Evolutionary conservation across 305 asterid genomes (phyloP), one percentile per base, ranked within the genome.

Genomic region (Solanum hybrid): DNA sequence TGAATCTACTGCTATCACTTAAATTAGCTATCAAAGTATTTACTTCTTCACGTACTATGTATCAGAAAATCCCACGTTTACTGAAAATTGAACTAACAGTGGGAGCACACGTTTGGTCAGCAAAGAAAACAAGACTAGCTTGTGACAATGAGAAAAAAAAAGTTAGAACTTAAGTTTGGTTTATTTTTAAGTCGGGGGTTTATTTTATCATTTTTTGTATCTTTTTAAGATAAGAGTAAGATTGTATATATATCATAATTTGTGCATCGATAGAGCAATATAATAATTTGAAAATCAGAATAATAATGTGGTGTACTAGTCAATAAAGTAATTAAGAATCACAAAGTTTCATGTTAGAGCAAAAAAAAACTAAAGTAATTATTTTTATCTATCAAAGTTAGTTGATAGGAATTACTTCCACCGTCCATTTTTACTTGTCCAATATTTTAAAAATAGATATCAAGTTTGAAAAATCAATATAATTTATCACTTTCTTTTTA

Each of bases 61-160:
- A 76, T 37, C 90, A 90, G 87, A 88, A 90, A 77, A 78, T 88
- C 87, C 29, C 73, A 56, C 56, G 31, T 69, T 77, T 75, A 91
- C 92, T 92, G 82, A 91, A 73, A 90, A 90, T 91, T 90, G 82
- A 82, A 69, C 37, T 24, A 24, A 72, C 88, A 37, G 66, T 78
- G 78, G 86, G 86, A 72, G 91, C 90, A 89, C 92, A 90, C 92
- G 91, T 89, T 93, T 90, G 80, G 86, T 89, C 90, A 86, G 77
- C 5, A 89, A 89, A 31, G 35, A 89, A 73, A 36, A 38, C 34
- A 78, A 78, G 17, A 37, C 12, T 31, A 69, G 29, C 82, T 76
- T 14, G 79, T 17, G 11, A 64, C 36, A 4, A 42, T 14, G 35
- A 40, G 15, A 80, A n/a, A n/a, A 79, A 22, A 45, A 5, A 3